These are phyloP conservation scores for Leishmania amazonensis DNA, from an alignment of 208 protist genomes.

Conservation along the genomic window DNA sequence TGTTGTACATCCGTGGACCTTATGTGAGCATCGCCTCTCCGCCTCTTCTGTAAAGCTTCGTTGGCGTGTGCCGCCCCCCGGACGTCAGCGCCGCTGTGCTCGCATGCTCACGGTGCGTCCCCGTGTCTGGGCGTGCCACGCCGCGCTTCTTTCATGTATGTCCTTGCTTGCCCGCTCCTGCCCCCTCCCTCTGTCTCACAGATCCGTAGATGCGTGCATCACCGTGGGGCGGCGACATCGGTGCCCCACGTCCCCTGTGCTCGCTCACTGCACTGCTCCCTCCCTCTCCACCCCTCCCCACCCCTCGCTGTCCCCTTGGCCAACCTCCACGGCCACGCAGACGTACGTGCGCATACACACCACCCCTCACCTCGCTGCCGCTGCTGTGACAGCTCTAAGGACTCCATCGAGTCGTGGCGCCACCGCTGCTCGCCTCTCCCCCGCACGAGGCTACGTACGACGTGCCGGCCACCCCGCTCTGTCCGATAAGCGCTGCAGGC, in stretches of 20 bases:
- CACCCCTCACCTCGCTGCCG: not conserved
- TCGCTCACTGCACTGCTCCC: not conserved
- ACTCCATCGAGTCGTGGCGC: not conserved
- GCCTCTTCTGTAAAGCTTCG: not conserved
- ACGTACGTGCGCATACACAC: not conserved
- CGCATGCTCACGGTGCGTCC: not conserved
- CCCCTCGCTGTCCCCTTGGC: not conserved
- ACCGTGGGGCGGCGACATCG: too few relatives aligned
- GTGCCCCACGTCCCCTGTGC: too few relatives aligned
- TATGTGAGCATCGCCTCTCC: not conserved
- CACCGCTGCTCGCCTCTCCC: not conserved
- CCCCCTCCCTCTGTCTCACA: too few relatives aligned
- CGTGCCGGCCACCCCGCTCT: not conserved
- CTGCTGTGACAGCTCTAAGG: not conserved
- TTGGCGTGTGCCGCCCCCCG: not conserved
- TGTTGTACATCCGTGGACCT: not conserved
- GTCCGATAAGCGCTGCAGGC: not conserved
- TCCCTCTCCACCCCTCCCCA: not conserved
- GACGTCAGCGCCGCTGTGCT: too few relatives aligned
- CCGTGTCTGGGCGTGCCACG: not conserved
- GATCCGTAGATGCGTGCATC: too few relatives aligned
- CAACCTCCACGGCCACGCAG: not conserved
- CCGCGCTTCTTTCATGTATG: not conserved
- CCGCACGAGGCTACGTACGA: not conserved
- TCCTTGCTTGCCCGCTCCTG: not conserved